These are phyloP conservation scores for Papiliotrema terrestris DNA, from an alignment of 1,284 basidiomycete species.

Conservation along the genomic window DNA sequence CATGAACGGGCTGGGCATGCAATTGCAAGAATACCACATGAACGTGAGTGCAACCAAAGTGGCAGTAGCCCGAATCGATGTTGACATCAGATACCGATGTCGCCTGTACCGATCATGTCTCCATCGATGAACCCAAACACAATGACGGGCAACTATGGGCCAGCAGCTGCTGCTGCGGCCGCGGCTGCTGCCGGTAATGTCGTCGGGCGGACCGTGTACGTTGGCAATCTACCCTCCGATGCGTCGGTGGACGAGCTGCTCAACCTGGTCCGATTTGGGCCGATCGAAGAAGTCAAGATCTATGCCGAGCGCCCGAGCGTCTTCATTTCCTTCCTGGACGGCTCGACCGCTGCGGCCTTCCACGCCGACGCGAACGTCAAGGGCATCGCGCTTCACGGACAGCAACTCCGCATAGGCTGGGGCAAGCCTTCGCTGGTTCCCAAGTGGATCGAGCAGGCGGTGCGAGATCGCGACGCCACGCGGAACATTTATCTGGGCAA, in stretches of 20 bases:
- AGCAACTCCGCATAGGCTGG: constrained; percentile 95
- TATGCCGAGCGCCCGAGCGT: constrained; percentile 98
- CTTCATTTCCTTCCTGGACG: constrained; percentile 94
- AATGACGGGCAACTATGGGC: constrained; percentile 54
- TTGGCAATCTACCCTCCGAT: constrained; percentile 89
- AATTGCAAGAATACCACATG: too few relatives aligned
- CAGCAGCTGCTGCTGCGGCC: constrained; percentile 67
- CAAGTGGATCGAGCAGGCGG: constrained; percentile 69
- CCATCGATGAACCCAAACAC: constrained; percentile 60
- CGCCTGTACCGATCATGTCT: constrained; percentile 55
- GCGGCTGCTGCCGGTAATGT: constrained; percentile 62
- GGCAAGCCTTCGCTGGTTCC: constrained; percentile 86
- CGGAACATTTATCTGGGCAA: constrained; percentile 92
- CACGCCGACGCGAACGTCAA: constrained; percentile 91
- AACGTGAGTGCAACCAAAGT: too few relatives aligned
- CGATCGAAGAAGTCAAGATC: constrained; percentile 89
- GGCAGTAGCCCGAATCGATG: too few relatives aligned
- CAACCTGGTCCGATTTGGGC: constrained; percentile 96
- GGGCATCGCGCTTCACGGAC: constrained; percentile 82
- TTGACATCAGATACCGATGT: constrained; percentile 7
- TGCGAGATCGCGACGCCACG: constrained; percentile 83
- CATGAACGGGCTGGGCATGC: too few relatives aligned
- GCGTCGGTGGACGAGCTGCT: constrained; percentile 96
- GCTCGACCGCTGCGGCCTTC: constrained; percentile 84
- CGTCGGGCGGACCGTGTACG: constrained; percentile 88